Percentiles rank a stretch among this genome's conserved stretches.
Conservation (phyloP, 306 rosid genomes). For the Pterocarpus santalinus region DNA sequence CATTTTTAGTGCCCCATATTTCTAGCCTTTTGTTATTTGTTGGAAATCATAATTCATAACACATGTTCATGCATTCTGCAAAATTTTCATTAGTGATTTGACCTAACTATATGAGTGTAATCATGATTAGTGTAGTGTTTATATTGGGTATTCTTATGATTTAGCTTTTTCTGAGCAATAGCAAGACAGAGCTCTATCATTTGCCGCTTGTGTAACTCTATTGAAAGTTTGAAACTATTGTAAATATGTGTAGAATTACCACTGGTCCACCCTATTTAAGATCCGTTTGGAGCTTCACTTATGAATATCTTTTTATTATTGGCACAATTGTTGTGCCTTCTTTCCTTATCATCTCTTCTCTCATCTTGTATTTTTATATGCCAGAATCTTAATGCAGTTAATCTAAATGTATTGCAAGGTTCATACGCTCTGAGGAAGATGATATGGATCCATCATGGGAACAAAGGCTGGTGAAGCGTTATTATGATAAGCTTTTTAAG, state of each 20-base stretch:
- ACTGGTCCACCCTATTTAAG: background rate
- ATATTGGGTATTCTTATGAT: constrained; percentile 34
- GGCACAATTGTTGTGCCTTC: background rate
- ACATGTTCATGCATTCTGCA: background rate
- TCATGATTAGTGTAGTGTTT: constrained; percentile 14
- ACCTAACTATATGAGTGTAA: constrained; percentile 21
- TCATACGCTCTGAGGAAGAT: constrained; percentile 95
- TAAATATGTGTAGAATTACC: constrained; percentile 8
- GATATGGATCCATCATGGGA: constrained; percentile 93
- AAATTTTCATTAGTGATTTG: constrained; percentile 13
- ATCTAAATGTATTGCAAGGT: constrained; percentile 63
- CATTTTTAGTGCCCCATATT: background rate
- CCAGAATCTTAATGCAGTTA: constrained; percentile 46
- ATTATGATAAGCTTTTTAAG: constrained; percentile 91
- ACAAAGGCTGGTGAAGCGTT: constrained; percentile 96
- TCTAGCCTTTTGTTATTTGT: background rate
- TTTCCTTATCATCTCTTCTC: constrained; percentile 24
- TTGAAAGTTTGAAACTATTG: background rate
- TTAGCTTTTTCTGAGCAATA: constrained; percentile 22
- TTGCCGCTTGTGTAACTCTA: constrained; percentile 8
- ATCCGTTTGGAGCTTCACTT: background rate
- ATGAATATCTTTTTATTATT: constrained; percentile 13
- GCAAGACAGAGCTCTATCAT: background rate
- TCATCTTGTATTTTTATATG: constrained; percentile 36
- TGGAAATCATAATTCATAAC: constrained; percentile 14